Evolutionary conservation across 306 rosid species (phyloP), one percentile per base, ranked within the genome.

Genomic region (Sphenostylis stenocarpa): DNA sequence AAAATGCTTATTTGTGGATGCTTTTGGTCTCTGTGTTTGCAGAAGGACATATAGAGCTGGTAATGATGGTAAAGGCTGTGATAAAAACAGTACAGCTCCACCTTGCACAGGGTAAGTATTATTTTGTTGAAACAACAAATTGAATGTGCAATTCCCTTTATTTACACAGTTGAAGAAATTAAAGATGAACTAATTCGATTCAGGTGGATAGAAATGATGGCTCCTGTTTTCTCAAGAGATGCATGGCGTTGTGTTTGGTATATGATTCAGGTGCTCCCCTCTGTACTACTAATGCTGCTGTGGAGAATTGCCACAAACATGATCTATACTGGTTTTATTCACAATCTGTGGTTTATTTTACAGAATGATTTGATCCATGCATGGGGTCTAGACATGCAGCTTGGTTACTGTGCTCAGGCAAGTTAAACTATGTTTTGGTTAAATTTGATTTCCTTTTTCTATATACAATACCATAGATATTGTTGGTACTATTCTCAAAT

Each of bases 171-270:
- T 77, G 49, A 81, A 48, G 68, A 86, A 74, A 28, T 26, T 28
- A 11, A 58, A 81, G 57, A 67, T 47, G 26, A 83, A 57, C 29
- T 51, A n/a, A 24, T 68, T 62, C 80, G 58, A 70, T 85, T 77
- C 88, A 95, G 98, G 82, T 95, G 98, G 98, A 89, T 95, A 77
- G 98, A 95, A 87, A 84, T 95, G 91, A 95, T 95, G 98, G 98
- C 98, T 61, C 98, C 98, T 43, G 98, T 92, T 78, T 95, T 95
- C 76, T 95, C 98, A 8, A 82, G 67, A 88, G 84, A 90, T 41
- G 90, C 98, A 0, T 95, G 98, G 98, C 97, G 91, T 21, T 95
- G 98, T 20, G 97, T 85, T 36, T 95, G 98, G 98, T 80, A 88
- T 70, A 89, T 95, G 97, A 90, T 95, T 81, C 98, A 94, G 94